Percentiles rank a stretch among this genome's conserved stretches.
These are phyloP conservation scores for Aspergillus versicolor DNA, from an alignment of 2,329 filamentous ascomycete genomes.

Conservation along the genomic window DNA sequence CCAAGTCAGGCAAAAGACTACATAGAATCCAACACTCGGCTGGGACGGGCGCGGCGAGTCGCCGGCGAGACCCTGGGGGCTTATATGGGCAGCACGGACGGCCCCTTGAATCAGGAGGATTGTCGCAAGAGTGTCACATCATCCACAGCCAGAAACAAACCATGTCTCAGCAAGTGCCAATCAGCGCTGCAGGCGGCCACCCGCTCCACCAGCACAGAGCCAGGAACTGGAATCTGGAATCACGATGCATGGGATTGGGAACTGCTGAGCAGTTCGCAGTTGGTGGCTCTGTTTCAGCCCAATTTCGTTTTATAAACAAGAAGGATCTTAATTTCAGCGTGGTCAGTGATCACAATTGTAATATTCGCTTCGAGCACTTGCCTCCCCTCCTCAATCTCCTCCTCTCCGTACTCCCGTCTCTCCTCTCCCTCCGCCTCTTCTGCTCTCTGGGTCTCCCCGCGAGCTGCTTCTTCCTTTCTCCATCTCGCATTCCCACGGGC, in stretches of 20 bases:
- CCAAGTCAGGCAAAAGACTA: no score
- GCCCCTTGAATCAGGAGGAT: not conserved
- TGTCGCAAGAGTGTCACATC: conserved; percentile 24
- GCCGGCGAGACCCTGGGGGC: not conserved
- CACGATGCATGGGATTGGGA: not conserved
- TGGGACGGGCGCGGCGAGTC: not conserved
- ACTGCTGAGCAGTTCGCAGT: not conserved
- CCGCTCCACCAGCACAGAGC: conserved; percentile 11
- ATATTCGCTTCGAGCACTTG: not conserved
- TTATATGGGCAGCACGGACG: not conserved
- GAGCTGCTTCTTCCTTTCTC: conserved; percentile 12
- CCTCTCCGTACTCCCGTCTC: conserved; percentile 11
- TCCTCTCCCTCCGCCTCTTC: conserved; percentile 4
- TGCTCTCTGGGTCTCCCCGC: conserved; percentile 4
- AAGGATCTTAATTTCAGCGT: not conserved
- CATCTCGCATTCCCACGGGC: not conserved
- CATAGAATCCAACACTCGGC: not conserved
- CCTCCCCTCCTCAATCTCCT: not conserved
- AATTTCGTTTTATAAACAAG: conserved; percentile 10
- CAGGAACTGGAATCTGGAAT: conserved; percentile 19
- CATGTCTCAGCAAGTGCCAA: conserved; percentile 34
- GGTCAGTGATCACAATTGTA: not conserved
- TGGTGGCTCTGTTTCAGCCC: conserved; percentile 18
- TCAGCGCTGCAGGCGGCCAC: conserved; percentile 8
- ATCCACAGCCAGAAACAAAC: conserved; percentile 28